Conservation (phyloP, 305 asterid species). For the Fraxinus nigra region DNA sequence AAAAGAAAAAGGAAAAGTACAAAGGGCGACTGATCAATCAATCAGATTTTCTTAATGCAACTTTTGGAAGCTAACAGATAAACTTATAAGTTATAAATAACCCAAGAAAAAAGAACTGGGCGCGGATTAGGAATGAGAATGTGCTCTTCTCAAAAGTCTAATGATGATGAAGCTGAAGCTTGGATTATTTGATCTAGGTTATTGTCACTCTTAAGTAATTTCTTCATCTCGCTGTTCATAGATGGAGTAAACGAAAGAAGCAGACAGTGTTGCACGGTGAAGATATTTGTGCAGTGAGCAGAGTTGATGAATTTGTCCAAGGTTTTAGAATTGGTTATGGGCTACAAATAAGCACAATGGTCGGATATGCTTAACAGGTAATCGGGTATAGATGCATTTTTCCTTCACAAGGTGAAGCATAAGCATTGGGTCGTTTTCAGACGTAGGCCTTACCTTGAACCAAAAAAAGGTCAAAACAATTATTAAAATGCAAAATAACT, state of each 20-base stretch:
- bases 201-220: not conserved
- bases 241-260: not conserved
- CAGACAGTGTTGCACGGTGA: not conserved
- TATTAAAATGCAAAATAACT: not conserved
- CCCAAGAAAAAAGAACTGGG: not conserved
- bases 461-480: not conserved
- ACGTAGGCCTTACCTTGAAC: not conserved
- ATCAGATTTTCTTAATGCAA: not conserved
- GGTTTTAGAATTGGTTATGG: not conserved
- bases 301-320: not conserved
- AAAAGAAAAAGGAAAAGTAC: not conserved
- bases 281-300: not conserved
- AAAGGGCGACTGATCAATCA: not conserved
- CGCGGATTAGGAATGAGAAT: not conserved
- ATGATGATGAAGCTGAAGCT: not conserved
- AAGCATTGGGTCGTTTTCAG: not conserved
- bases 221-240: not conserved
- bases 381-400: not conserved
- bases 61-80: not conserved
- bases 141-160: not conserved
- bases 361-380: not conserved
- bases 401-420: not conserved
- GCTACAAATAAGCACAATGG: not conserved
- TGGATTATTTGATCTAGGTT: not conserved
- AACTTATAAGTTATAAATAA: not conserved